Base-by-base conservation (phyloP, 768 basidiomycete species). In the Boletus eberwhitei region DNA sequence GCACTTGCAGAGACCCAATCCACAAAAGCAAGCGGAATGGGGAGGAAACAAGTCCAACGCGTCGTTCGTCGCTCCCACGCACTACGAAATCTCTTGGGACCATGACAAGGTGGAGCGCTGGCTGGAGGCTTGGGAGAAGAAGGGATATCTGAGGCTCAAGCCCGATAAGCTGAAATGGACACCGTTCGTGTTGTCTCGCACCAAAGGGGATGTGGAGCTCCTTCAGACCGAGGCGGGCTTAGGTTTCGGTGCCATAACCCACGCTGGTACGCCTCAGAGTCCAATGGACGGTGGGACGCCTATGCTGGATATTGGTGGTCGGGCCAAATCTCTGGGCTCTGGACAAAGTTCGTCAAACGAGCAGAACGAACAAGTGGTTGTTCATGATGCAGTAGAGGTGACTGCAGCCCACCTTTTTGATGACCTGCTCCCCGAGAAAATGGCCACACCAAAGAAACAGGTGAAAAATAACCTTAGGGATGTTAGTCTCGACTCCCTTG, bases 121-220 rank as follows among this genome's bases (percentile, higher is more conserved):
- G 68, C 57, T 97, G 52, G 73, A 72, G 39, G 78, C 77, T 50
- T 90, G 90, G 84, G 85, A 88, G 57, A 69, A 72, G 40, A 97
- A 94, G 71, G 89, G 88, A 5, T 89, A 93, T 62, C 64, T 93
- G 55, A 80, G 71, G 59, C 75, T 92, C 53, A 83, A 81, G 60
- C 86, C 93, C 2, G 93, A 96, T 64, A 85, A 85, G 69, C 78
- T 98, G 57, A 93, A 92, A 65, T 99, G 96, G 90, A 95, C 87
- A 58, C 96, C 96, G 26, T 98, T 96, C 71, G 74, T 97, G 37
- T 71, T 93, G 41, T 77, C 85, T 6, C 75, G 81, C 49, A 72
- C 68, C 40, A 70, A 68, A 58, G 57, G 57, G 4, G 66, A 63
- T n/a, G 65, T 57, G 13, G 65, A 73, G 47, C 40, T 66, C 26